Evolutionary conservation across 176 grass and related monocot genomes (phyloP).

Genomic region (Cenchrus americanus): DNA sequence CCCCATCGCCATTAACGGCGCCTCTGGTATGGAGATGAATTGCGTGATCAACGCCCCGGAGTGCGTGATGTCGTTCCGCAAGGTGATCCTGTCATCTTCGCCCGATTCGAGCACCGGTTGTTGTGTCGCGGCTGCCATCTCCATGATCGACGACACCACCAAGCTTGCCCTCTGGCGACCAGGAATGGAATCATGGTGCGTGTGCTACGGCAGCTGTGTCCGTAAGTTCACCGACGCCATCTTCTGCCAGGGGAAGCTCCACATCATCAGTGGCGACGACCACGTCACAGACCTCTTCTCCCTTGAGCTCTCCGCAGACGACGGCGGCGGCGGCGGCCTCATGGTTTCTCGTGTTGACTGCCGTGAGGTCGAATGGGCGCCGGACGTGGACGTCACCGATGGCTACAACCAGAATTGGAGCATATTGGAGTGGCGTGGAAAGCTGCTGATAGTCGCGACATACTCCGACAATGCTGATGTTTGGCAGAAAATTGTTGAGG

Average conservation of each 20-base stretch:
- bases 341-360: neutral
- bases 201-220: neutral
- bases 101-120: neutral
- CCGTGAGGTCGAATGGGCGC: neutral
- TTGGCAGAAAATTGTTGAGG: neutral
- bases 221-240: neutral
- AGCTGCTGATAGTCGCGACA: neutral
- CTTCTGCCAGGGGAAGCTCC: slow-evolving; percentile 34
- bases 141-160: neutral
- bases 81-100: slow-evolving; percentile 36
- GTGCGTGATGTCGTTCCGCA: slow-evolving; percentile 44
- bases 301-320: neutral
- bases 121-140: slow-evolving; percentile 24
- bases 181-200: slow-evolving; percentile 21
- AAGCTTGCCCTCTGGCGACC: neutral
- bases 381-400: neutral
- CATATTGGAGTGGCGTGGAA: slow-evolving; percentile 24
- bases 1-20: slow-evolving; percentile 32
- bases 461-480: neutral
- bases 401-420: neutral
- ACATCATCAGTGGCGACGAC: neutral
- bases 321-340: neutral
- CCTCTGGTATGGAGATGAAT: neutral
- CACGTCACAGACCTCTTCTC: neutral
- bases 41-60: neutral